Evolutionary conservation across 352 stramenopile genomes (phyloP), one percentile per base, ranked within the genome.

Genomic region (Globisporangium paddicum): DNA sequence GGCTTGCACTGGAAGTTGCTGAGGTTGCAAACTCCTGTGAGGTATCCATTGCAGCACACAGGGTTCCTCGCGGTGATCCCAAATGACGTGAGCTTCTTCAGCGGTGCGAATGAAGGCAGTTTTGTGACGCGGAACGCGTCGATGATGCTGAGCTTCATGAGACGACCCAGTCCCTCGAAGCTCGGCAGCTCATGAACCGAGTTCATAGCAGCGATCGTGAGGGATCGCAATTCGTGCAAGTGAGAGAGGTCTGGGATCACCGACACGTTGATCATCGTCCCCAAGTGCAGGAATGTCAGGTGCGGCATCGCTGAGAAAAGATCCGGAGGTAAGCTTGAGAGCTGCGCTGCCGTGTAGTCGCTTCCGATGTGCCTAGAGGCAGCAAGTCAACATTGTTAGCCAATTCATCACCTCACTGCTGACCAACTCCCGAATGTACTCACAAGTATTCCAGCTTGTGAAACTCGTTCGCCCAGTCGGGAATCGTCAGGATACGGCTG

Each of bases 1-100:
- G 55, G 32, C 23, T 60, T 21, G 35, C 72, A 77, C 25, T 77
- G 61, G 42, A 71, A 76, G 56, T 70, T 67, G 32, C 7, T 19
- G 42, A 49, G 42, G 21, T 13, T 21, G 16, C 21, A 49, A 11
- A 49, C 42, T 5, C 42, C 21, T 14, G 21, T 49, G 42, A 28
- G 28, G 42, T n/a, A 49, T 4, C 42, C 42, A 26, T 49, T 49
- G 42, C 21, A 49, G 25, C 11, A 49, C 10, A 32, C 40, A 3
- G 40, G 23, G 2, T 46, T 26, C 23, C n/a, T 46, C 25, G 40
- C 40, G 10, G 40, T 46, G 18, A 46, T n/a, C 23, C 18, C 40
- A 46, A 46, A 46, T n/a, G n/a, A 26, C 0, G 40, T 25, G 40
- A 46, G 40, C 40, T 46, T 46, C 40, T 46, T 46, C 40, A 26